These are phyloP conservation scores for Arabis hirsuta DNA, from an alignment of 345 rosid species.

Conservation along the genomic window DNA sequence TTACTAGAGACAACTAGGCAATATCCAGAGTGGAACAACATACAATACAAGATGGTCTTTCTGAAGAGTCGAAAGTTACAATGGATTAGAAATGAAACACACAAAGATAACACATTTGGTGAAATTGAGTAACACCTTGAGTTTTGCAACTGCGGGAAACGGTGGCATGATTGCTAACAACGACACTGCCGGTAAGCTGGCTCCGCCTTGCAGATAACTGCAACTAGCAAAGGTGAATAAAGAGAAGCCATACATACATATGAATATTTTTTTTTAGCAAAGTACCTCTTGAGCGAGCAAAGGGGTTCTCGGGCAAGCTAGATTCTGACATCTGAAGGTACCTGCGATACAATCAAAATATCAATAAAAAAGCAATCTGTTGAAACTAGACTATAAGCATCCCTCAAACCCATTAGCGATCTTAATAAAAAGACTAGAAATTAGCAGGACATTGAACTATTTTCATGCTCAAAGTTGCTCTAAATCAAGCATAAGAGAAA, in stretches of 20 bases:
- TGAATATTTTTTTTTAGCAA: neutral
- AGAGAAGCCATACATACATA: neutral
- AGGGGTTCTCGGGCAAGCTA: conserved; percentile 30
- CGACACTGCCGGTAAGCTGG: conserved; percentile 39
- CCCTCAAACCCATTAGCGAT: too few species aligned
- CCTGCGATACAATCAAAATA: conserved; percentile 19
- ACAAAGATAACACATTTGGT: neutral
- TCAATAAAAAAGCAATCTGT: neutral
- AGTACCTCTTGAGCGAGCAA: conserved; percentile 35
- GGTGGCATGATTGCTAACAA: conserved; percentile 21
- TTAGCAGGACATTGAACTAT: too few species aligned
- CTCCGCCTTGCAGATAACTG: conserved; percentile 34
- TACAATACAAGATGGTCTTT: conserved; percentile 1
- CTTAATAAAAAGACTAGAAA: too few species aligned
- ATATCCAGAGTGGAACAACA: neutral
- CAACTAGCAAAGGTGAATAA: neutral
- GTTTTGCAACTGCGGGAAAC: conserved; percentile 29
- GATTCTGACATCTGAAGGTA: conserved; percentile 34
- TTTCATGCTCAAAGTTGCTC: too few species aligned
- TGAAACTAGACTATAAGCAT: neutral
- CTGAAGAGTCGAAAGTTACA: neutral
- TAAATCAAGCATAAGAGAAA: too few species aligned
- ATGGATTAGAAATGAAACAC: neutral
- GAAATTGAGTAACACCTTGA: conserved; percentile 34
- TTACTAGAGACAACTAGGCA: neutral